These are phyloP conservation scores for Trichoderma sp. DNA, from an alignment of 2,329 filamentous ascomycete species.

Conservation along the genomic window DNA sequence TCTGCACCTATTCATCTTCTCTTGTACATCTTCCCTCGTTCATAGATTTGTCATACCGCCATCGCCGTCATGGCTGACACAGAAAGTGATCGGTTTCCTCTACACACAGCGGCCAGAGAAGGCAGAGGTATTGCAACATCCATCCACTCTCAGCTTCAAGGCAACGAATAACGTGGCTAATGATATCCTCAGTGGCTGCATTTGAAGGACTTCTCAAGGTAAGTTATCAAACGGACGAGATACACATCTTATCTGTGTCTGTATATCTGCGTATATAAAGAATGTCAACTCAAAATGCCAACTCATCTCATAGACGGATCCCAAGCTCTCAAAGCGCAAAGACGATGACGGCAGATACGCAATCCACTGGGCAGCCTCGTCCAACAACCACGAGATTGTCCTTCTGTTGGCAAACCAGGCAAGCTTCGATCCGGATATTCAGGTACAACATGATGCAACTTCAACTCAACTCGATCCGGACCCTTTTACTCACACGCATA, in stretches of 20 bases:
- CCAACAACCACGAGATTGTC: conserved; percentile 74
- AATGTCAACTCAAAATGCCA: neutral
- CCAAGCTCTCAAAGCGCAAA: conserved; percentile 67
- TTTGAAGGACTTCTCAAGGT: conserved; percentile 61
- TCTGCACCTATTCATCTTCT: neutral
- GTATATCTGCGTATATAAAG: neutral
- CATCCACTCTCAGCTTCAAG: neutral
- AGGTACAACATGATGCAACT: conserved; percentile 46
- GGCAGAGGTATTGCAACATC: conserved; percentile 64
- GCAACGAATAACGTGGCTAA: neutral
- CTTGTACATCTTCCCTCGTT: neutral
- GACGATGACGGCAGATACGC: conserved; percentile 89
- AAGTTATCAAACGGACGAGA: neutral
- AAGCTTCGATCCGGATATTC: conserved; percentile 78
- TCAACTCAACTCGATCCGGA: no score
- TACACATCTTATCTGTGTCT: neutral
- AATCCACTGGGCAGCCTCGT: conserved; percentile 90
- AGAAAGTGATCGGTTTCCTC: conserved; percentile 65
- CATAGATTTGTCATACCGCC: neutral
- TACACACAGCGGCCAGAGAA: conserved; percentile 84
- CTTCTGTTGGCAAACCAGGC: conserved; percentile 67
- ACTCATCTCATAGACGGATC: conserved; percentile 60
- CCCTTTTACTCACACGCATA: conserved; percentile 29
- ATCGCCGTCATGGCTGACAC: conserved; percentile 31
- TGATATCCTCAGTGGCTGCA: conserved; percentile 51